Conservation (phyloP, 192 early-diverging fungal species). For the Coemansia javaensis region DNA sequence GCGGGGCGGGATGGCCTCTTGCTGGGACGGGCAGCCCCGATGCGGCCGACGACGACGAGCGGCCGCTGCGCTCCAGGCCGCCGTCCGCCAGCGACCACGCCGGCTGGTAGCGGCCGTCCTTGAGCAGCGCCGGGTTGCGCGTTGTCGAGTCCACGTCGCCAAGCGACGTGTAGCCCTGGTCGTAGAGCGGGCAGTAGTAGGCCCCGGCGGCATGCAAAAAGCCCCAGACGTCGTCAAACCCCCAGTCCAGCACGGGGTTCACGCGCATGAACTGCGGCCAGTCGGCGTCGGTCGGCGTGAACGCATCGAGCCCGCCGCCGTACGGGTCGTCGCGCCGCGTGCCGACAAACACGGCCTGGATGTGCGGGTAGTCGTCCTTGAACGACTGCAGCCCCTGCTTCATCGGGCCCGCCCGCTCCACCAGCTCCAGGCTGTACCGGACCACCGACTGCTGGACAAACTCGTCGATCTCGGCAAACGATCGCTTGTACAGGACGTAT, state of each 20-base stretch:
- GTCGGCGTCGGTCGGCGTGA: conserved; percentile 72
- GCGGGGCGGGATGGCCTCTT: conserved; percentile 49
- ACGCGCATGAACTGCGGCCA: conserved; percentile 92
- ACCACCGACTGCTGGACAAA: conserved; percentile 72
- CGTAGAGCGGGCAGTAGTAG: conserved; percentile 85
- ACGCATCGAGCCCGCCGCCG: conserved; percentile 56
- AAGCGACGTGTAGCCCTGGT: conserved; percentile 89
- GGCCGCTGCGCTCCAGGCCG: conserved; percentile 44
- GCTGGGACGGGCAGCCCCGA: conserved; percentile 63
- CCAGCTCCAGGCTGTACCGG: conserved; percentile 68
- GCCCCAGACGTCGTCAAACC: conserved; percentile 79
- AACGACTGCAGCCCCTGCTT: conserved; percentile 71
- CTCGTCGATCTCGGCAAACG: conserved; percentile 81
- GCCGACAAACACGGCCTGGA: conserved; percentile 80
- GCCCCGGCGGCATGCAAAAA: conserved; percentile 61
- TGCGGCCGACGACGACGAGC: conserved; percentile 23
- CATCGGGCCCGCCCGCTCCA: conserved; percentile 70
- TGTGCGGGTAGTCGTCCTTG: conserved; percentile 49
- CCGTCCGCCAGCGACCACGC: conserved; percentile 22
- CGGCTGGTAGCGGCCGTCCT: conserved; percentile 35
- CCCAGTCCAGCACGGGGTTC: conserved; percentile 90
- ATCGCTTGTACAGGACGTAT: conserved; percentile 71
- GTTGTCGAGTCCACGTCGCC: conserved; percentile 78
- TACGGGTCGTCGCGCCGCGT: conserved; percentile 70
- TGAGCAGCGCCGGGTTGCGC: conserved; percentile 74